Evolutionary conservation across 805 yeast species (phyloP).

Genomic region (Saccharomycopsis selenospora): DNA sequence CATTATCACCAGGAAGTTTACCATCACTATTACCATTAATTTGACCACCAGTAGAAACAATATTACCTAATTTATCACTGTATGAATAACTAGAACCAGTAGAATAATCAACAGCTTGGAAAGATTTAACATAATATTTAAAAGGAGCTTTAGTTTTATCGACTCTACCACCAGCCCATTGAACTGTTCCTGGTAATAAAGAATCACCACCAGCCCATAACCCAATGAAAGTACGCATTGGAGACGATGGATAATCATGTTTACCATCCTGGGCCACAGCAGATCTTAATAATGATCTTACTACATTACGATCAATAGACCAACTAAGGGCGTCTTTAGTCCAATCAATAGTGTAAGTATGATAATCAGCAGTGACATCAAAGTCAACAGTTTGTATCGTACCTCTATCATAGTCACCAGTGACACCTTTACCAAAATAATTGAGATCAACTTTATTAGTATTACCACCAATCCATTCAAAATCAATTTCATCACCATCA

Average conservation of each 20-base stretch:
- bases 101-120: slow-evolving; percentile 47
- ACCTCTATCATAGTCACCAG: slow-evolving; percentile 59
- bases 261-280: slow-evolving; percentile 48
- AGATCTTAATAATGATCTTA: slow-evolving; percentile 43
- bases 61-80: slow-evolving; percentile 35
- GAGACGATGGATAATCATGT: slow-evolving; percentile 58
- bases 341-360: slow-evolving; percentile 66
- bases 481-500: slow-evolving; percentile 65
- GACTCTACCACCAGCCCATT: slow-evolving; percentile 58
- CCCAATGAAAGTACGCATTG: slow-evolving; percentile 42
- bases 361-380: slow-evolving; percentile 43
- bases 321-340: slow-evolving; percentile 43
- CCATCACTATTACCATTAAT: slow-evolving; percentile 36
- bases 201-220: slow-evolving; percentile 48
- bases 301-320: slow-evolving; percentile 50
- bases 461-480: slow-evolving; percentile 66
- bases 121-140: slow-evolving; percentile 40
- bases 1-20: background rate
- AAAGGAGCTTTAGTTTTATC: slow-evolving; percentile 41
- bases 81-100: slow-evolving; percentile 38
- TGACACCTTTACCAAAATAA: slow-evolving; percentile 57
- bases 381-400: slow-evolving; percentile 38
- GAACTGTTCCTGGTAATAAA: slow-evolving; percentile 43
- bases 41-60: slow-evolving; percentile 19
- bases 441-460: slow-evolving; percentile 51